Evolutionary conservation across 2,329 filamentous ascomycete species (phyloP).

Genomic region (Claviceps spartinae): DNA sequence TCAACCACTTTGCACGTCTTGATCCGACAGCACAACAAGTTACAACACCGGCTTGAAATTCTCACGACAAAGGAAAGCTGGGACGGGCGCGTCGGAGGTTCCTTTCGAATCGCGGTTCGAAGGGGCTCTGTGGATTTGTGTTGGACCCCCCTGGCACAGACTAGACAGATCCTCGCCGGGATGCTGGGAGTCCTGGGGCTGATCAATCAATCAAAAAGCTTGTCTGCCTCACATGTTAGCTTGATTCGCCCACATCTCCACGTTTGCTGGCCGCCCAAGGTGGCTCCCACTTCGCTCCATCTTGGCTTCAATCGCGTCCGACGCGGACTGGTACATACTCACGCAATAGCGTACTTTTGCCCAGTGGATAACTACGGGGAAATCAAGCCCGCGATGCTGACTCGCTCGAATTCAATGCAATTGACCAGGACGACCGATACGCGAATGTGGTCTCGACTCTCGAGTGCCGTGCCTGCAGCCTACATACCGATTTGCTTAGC

Average conservation of each 20-base stretch:
- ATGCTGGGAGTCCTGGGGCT: not conserved
- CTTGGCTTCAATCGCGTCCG: not conserved
- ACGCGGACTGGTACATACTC: not conserved
- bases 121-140: not conserved
- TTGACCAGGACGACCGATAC: not conserved
- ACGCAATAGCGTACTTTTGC: not conserved
- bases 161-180: not conserved
- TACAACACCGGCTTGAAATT: too few species aligned
- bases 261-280: not conserved
- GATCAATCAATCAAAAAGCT: conserved; percentile 1
- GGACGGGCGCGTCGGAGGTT: too few species aligned
- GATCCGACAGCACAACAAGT: too few species aligned
- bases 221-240: not conserved
- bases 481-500: not conserved
- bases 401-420: not conserved
- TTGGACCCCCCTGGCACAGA: not conserved
- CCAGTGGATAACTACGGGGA: not conserved
- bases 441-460: not conserved
- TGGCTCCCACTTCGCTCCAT: not conserved
- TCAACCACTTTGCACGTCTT: too few species aligned
- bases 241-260: not conserved
- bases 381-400: not conserved
- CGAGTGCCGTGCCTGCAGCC: not conserved
- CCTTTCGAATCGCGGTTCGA: not conserved
- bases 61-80: too few species aligned